These are phyloP conservation scores for Amniculicola lignicola DNA, from an alignment of 495 filamentous ascomycete genomes.

Conservation along the genomic window DNA sequence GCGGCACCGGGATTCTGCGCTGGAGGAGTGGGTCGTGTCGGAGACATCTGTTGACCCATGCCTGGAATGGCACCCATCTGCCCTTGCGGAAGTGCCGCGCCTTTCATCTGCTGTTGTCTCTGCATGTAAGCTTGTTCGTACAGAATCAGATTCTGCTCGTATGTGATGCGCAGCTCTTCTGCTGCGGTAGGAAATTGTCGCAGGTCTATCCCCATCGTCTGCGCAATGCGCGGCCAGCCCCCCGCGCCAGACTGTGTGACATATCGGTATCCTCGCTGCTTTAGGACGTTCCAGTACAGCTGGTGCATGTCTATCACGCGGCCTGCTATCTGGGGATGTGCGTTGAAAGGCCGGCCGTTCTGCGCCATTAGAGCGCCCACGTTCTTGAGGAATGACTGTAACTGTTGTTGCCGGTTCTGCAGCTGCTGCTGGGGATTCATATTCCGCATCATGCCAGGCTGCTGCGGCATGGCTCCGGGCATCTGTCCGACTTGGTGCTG, in stretches of 20 bases:
- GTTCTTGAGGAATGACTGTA: constrained; percentile 63
- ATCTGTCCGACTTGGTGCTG: constrained; percentile 32
- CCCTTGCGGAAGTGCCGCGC: constrained; percentile 31
- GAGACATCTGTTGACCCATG: constrained; percentile 43
- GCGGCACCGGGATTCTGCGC: constrained; percentile 36
- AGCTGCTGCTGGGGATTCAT: constrained; percentile 40
- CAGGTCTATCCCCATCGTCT: constrained; percentile 61
- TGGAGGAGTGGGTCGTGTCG: constrained; percentile 49
- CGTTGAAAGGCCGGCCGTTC: constrained; percentile 65
- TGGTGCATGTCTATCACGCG: constrained; percentile 67
- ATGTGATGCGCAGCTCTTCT: constrained; percentile 66
- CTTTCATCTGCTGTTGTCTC: constrained; percentile 15
- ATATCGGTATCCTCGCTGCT: constrained; percentile 73
- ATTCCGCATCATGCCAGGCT: constrained; percentile 49
- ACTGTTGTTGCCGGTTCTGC: constrained; percentile 20
- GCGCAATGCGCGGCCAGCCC: constrained; percentile 74
- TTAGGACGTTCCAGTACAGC: constrained; percentile 72
- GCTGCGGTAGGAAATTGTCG: constrained; percentile 63
- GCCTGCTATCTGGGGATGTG: constrained; percentile 65
- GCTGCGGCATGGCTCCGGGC: constrained; percentile 36
- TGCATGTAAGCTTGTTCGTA: constrained; percentile 55
- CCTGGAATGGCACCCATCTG: constrained; percentile 43
- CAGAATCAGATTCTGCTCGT: constrained; percentile 65
- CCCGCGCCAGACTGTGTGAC: constrained; percentile 60
- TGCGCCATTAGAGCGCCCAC: constrained; percentile 68